Percentiles rank a stretch among this genome's conserved stretches.
These are phyloP conservation scores for Anthoceros angustus DNA, from an alignment of 225 moss, liverwort and hornwort species.

Conservation along the genomic window DNA sequence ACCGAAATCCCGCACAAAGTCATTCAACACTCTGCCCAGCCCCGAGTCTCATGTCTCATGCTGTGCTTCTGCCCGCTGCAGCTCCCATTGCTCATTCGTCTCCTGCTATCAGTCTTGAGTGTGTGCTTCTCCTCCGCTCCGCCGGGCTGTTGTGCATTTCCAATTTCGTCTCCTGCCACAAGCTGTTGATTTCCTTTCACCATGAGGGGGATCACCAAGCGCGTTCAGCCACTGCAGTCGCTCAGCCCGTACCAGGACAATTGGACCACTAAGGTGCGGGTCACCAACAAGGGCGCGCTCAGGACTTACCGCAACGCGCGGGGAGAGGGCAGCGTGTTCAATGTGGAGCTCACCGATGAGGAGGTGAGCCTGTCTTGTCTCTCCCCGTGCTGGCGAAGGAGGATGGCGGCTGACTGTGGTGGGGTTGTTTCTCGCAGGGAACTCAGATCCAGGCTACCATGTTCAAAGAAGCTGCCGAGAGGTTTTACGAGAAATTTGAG, in stretches of 20 bases:
- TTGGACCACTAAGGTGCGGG: constrained; percentile 92
- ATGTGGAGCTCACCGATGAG: constrained; percentile 89
- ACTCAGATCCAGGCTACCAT: constrained; percentile 90
- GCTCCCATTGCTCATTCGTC: too few species aligned
- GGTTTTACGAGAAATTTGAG: constrained; percentile 47
- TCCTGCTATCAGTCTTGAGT: too few species aligned
- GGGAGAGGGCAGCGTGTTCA: constrained; percentile 75
- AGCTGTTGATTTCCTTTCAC: neutral
- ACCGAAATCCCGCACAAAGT: too few species aligned
- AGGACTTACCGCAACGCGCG: constrained; percentile 64
- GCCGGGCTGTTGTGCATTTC: too few species aligned
- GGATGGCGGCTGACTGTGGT: neutral
- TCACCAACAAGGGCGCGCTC: constrained; percentile 71
- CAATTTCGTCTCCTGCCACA: too few species aligned
- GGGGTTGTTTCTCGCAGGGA: constrained; percentile 29
- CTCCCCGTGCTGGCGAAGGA: neutral
- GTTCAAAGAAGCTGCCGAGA: constrained; percentile 96
- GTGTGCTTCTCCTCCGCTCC: too few species aligned
- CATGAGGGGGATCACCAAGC: constrained; percentile 47
- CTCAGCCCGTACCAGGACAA: constrained; percentile 87
- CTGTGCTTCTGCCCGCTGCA: too few species aligned
- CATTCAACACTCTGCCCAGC: too few species aligned
- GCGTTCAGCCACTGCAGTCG: constrained; percentile 74
- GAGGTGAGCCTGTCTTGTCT: constrained; percentile 28
- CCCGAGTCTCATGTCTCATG: too few species aligned